Conservation (phyloP, 345 rosid genomes). For the Aquilaria yunnanensis region DNA sequence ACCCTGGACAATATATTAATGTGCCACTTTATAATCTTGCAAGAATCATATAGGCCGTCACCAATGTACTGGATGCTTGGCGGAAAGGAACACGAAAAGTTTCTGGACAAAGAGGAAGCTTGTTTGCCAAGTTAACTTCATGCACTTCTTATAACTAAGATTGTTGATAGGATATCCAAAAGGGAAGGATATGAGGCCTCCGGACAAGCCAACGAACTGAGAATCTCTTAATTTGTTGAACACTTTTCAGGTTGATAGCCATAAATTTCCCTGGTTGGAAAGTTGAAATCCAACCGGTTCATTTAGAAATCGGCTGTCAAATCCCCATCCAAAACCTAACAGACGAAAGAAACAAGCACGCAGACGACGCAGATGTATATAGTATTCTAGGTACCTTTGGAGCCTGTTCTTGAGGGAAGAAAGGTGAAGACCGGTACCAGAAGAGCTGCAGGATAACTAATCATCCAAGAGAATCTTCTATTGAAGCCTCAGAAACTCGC, state of each 20-base stretch:
- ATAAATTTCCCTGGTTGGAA: conserved; percentile 14
- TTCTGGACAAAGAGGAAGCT: not conserved
- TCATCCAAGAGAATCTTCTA: too few species aligned
- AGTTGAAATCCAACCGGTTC: conserved; percentile 23
- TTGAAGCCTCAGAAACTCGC: too few species aligned
- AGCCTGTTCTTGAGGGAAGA: too few species aligned
- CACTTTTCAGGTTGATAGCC: conserved; percentile 17
- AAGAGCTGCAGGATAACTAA: too few species aligned
- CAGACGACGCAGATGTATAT: too few species aligned
- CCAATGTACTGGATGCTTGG: not conserved
- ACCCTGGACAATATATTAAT: not conserved
- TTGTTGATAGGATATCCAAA: conserved; percentile 29
- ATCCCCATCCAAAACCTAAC: too few species aligned
- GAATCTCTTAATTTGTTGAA: conserved; percentile 8
- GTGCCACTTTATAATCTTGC: not conserved
- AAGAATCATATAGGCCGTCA: too few species aligned
- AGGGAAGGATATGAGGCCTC: conserved; percentile 24
- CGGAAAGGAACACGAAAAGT: not conserved
- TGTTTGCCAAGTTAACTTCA: conserved; percentile 18
- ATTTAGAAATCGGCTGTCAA: not conserved
- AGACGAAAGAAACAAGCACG: too few species aligned
- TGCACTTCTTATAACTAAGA: conserved; percentile 20
- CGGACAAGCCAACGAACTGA: not conserved
- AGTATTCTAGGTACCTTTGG: too few species aligned
- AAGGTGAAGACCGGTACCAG: too few species aligned